These are phyloP conservation scores for Citrus hindsii DNA, from an alignment of 345 rosid species.

Conservation along the genomic window DNA sequence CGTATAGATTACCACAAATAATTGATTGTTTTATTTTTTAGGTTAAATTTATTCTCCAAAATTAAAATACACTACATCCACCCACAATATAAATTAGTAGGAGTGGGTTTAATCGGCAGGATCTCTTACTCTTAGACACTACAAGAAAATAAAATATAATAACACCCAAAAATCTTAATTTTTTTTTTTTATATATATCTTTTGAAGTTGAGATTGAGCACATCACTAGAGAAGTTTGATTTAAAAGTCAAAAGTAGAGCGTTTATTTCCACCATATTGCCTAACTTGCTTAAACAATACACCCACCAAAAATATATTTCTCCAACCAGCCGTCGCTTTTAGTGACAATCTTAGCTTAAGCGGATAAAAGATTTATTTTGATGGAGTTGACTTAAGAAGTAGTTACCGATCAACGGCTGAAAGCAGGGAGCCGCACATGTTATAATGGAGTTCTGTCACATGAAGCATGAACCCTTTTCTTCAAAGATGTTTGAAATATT, in stretches of 20 bases:
- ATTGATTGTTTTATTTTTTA: too few species aligned
- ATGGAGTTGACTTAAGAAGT: neutral
- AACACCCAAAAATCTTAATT: too few species aligned
- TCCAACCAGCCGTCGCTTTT: neutral
- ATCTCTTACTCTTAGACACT: too few species aligned
- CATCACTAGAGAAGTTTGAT: neutral
- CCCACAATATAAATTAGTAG: too few species aligned
- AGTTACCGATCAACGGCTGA: slow-evolving; percentile 7
- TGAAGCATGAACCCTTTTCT: neutral
- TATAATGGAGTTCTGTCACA: neutral
- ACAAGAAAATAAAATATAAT: too few species aligned
- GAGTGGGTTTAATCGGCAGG: too few species aligned
- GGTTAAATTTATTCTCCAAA: too few species aligned
- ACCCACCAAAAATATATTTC: neutral
- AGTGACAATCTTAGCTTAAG: neutral
- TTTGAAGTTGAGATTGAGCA: neutral
- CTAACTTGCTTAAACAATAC: neutral
- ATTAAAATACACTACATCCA: too few species aligned
- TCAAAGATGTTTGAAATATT: neutral
- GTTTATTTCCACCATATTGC: neutral
- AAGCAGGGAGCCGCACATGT: neutral
- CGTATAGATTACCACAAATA: too few species aligned
- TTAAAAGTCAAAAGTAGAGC: neutral
- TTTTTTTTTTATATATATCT: too few species aligned
- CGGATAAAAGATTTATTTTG: neutral